phyloP scores from a whole-genome alignment of 2,329 filamentous ascomycete genomes.

The Aspergillus ochraceus region DNA sequence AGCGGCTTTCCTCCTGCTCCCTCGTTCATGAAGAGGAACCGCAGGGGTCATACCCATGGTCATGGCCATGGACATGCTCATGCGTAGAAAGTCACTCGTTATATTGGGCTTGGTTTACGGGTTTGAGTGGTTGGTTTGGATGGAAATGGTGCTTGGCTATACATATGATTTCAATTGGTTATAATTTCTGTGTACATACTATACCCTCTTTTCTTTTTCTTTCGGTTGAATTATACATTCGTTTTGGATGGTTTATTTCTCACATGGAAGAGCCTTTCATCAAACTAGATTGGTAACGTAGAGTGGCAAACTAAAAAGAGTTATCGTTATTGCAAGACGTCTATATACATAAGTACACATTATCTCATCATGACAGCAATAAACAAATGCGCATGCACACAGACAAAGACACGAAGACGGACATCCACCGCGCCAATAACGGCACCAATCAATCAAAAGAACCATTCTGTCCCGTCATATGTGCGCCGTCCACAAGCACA shows the following conservation, averaged over 20 bases:
- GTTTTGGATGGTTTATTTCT: background rate
- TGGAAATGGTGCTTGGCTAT: background rate
- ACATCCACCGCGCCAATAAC: background rate
- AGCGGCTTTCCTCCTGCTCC: background rate
- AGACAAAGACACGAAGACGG: background rate
- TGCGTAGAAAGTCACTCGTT: background rate
- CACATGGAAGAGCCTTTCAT: too few species aligned
- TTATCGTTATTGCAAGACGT: background rate
- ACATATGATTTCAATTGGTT: background rate
- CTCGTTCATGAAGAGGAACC: constrained; percentile 1
- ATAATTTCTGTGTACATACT: background rate
- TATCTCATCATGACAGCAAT: background rate
- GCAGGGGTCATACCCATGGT: background rate
- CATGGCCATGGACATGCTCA: background rate
- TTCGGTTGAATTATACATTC: background rate
- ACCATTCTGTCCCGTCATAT: background rate
- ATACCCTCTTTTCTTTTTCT: constrained; percentile 1
- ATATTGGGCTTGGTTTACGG: background rate
- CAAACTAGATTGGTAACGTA: too few species aligned
- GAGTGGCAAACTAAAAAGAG: background rate
- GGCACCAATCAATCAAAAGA: background rate
- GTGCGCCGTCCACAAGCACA: background rate
- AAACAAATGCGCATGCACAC: background rate
- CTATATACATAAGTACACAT: background rate
- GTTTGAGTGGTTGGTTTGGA: background rate